Evolutionary conservation across 2,329 filamentous ascomycete genomes (phyloP), one percentile per base, ranked within the genome.

Genomic region (Calonectria honghensis): DNA sequence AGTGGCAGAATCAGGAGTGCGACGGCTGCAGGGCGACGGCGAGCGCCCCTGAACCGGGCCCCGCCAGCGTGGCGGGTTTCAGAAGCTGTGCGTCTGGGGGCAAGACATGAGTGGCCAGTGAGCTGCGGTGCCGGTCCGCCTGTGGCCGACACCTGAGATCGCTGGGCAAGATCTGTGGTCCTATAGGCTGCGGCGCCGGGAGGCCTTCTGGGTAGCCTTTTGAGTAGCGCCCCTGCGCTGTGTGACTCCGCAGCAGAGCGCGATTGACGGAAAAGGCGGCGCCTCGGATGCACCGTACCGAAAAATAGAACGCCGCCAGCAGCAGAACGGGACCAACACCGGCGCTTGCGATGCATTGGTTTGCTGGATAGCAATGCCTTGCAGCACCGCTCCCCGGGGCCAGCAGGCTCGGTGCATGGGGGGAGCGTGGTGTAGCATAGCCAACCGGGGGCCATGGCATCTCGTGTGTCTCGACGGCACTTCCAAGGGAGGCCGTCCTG

Each of bases 21-120:
- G 45, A 61, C 51, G 37, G 68, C 68, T 75, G 75, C 70, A 59
- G 72, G 70, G 57, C 59, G 72, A 48, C 73, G 32, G 37, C 45
- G 39, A 57, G 68, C 39, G 74, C 73, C 69, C 68, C 73, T 74
- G 73, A 76, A 63, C 72, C 41, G 68, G 64, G 68, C 63, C 57
- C 37, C 50, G 65, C 65, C 32, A 51, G 66, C 48, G 76, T 78
- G 78, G 78, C 78, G 75, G 76, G 79, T 81, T 81, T 81, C 79
- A 81, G 79, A 75, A 77, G 68, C 71, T 73, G 72, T 64, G 68
- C 71, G 39, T 71, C 29, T 64, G 65, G 72, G 65, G 57, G 51
- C n/a, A 65, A 41, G 48, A 73, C 71, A 18, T 72, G 52, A 76
- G 73, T 66, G 79, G 74, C 79, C 78, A 79, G 69, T 79, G 71